A percentile compares a stretch with the other conserved stretches of the same genome.
phyloP scores from a whole-genome alignment of 73 alveolate genomes.

The Tetrahymena malaccensis region DNA sequence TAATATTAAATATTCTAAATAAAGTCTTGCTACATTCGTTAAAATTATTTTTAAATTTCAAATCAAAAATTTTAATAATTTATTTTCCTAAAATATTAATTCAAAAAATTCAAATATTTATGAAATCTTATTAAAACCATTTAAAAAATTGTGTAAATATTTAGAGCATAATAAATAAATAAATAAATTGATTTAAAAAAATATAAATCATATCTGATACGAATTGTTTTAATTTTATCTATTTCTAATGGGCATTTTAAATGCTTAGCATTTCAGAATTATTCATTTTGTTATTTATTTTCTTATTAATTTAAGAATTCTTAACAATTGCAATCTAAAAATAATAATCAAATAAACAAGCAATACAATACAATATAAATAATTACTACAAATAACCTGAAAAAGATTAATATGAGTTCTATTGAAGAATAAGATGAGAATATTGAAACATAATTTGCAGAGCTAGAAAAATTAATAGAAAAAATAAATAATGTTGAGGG shows the following conservation, averaged over 20 bases:
- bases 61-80: no score
- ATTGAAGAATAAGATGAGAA: not conserved
- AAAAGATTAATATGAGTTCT: not conserved
- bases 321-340: not conserved
- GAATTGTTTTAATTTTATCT: not conserved
- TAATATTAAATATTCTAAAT: no score
- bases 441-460: not conserved
- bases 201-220: not conserved
- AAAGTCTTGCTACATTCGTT: no score
- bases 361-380: no score
- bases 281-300: not conserved
- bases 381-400: no score
- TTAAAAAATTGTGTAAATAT: no score
- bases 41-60: no score
- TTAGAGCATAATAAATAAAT: not conserved
- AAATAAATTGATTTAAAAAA: no score
- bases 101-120: no score
- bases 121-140: not conserved
- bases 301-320: not conserved
- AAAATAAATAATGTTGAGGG: not conserved
- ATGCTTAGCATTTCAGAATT: not conserved
- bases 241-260: not conserved
- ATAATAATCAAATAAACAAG: not conserved
- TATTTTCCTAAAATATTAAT: no score
- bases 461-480: not conserved